Evolutionary conservation across 176 grass and related monocot genomes (phyloP).

Genomic region (Rhipidocladum racemiflorum): DNA sequence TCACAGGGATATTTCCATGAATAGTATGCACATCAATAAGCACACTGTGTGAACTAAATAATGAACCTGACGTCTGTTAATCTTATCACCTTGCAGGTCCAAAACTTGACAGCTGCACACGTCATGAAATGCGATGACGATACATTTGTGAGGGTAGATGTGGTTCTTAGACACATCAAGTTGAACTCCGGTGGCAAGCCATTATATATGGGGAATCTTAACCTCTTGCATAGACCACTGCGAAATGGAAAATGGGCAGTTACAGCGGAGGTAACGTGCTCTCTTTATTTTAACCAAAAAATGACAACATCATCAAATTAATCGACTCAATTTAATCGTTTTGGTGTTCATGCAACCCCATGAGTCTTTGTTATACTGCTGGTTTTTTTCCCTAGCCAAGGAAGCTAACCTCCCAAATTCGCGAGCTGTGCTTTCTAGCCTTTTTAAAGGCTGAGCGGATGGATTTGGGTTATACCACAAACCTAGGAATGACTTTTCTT

Average conservation of each 20-base stretch:
- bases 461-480: background rate
- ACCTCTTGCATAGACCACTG: slow-evolving; percentile 91
- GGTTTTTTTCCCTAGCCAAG: background rate
- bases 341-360: slow-evolving; percentile 1
- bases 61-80: slow-evolving; percentile 25
- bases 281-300: background rate
- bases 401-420: background rate
- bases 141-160: slow-evolving; percentile 89
- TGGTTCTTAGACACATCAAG: slow-evolving; percentile 70
- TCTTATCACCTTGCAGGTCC: slow-evolving; percentile 51
- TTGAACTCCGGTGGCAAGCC: slow-evolving; percentile 47
- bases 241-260: slow-evolving; percentile 94
- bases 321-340: background rate
- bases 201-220: slow-evolving; percentile 92
- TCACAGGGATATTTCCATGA: background rate
- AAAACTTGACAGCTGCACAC: slow-evolving; percentile 70
- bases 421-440: background rate
- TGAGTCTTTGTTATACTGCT: background rate
- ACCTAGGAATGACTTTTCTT: background rate
- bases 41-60: background rate
- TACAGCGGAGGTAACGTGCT: slow-evolving; percentile 62
- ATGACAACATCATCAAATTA: background rate
- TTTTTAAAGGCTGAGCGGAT: background rate
- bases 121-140: slow-evolving; percentile 97
- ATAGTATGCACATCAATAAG: background rate